Conservation (phyloP, 345 rosid genomes). For the Populus pruinosa region DNA sequence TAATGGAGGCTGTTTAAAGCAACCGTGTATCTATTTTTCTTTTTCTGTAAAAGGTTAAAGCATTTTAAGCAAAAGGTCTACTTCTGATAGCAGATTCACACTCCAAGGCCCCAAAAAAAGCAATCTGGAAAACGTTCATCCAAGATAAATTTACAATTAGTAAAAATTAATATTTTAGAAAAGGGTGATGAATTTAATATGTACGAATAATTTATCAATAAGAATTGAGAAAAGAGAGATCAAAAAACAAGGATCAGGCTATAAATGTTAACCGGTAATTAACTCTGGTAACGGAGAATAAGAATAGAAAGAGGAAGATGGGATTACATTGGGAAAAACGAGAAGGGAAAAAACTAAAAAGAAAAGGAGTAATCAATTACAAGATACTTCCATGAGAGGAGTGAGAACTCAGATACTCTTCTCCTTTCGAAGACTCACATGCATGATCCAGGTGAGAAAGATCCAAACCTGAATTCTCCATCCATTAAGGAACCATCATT, state of each 20-base stretch:
- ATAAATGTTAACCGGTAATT: slow-evolving; percentile 19
- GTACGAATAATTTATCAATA: slow-evolving; percentile 4
- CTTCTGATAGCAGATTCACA: neutral
- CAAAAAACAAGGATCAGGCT: slow-evolving; percentile 7
- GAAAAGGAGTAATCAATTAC: slow-evolving; percentile 11
- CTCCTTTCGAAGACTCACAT: slow-evolving; percentile 21
- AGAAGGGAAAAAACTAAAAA: neutral
- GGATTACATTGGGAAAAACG: neutral
- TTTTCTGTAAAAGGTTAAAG: neutral
- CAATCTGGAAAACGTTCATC: neutral
- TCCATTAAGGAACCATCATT: slow-evolving; percentile 38
- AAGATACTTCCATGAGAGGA: slow-evolving; percentile 21
- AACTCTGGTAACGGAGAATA: slow-evolving; percentile 11
- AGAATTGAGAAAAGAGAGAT: neutral
- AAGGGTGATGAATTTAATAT: neutral
- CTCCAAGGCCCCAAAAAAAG: neutral
- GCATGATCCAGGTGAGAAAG: slow-evolving; percentile 48
- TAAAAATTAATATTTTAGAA: neutral
- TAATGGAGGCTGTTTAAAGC: neutral
- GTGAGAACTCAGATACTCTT: slow-evolving; percentile 9
- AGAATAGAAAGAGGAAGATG: neutral
- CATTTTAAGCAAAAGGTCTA: neutral
- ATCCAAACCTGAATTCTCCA: slow-evolving; percentile 56
- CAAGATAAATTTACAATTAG: neutral
- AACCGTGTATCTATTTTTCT: neutral